Base-by-base conservation (phyloP, 1,284 basidiomycete species). In the Albatrellus sp. region DNA sequence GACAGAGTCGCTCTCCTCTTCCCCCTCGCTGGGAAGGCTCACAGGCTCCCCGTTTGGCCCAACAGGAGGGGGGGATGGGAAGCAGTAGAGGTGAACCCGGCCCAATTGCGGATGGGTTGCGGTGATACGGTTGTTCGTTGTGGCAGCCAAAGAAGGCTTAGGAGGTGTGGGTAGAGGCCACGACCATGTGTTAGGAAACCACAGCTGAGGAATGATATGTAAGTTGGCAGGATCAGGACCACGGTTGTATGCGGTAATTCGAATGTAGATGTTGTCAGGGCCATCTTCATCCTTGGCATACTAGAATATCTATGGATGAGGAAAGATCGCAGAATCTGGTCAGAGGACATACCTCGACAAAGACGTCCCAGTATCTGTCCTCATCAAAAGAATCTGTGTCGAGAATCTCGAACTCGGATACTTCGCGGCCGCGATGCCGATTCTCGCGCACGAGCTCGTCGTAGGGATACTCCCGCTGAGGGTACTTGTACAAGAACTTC, bases 401-500 rank as follows among this genome's bases (percentile, higher is more conserved):
- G 57, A 93, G 67, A 55, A 98, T 80, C 65, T 98, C 94, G 57
- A 80, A 98, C 64, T 98, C 94, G 47, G 76, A 68, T 16, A 91
- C 91, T 50, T 96, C 82, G 34, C 94, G 76, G 54, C 78, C 77
- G 40, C 94, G 75, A 56, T 83, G 77, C 53, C 77, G 68, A 57
- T 85, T 93, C 67, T 98, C 92, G 43, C 73, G 68, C 12, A 93
- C 85, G 44, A 98, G 77, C 53, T 96, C 76, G 59, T 97, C 90
- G 65, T 98, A 98, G 0, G 94, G 94, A 65, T 77, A 98, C 38
- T 74, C 70, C 52, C 78, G 71, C 63, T 98, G 94, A 12, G 94
- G 93, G 57, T 98, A 98, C 64, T 98, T 98, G 80, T 97, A 97
- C 48, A 97, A 68, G 65, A 87, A 94, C 66, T 98, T 98, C 94